Base-by-base conservation (phyloP, 2,329 filamentous ascomycete species). In the Colletotrichum acutatum region DNA sequence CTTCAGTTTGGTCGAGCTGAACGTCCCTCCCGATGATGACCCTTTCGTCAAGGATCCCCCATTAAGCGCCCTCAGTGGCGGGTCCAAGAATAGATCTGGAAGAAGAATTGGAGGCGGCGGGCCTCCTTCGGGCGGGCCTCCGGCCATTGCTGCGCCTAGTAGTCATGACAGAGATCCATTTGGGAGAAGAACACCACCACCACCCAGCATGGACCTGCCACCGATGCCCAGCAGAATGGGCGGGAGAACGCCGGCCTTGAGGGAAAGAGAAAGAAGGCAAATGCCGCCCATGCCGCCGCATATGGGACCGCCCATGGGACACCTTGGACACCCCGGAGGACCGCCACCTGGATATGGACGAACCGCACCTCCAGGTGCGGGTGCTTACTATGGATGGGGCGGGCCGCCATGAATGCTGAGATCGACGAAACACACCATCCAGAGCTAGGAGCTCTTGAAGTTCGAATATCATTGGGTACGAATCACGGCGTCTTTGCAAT, bases 1-100 rank as follows among this genome's bases (percentile, higher is more conserved):
- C 79, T 95, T 92, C 82, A 87, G 90, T 72, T 84, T 95, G 49
- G 91, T 95, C 46, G 89, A 91, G 67, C 80, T 95, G 71, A 88
- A 86, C 26, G 82, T 94, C 5, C 93, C 93, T 0, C 83, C 83
- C 53, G 91, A 94, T 70, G 85, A 90, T 66, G 90, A 92, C 53
- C 82, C 86, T 2, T 83, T 84, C 19, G 89, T 92, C 46, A 89
- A 88, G 76, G 87, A 91, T 70, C 90, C 90, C 37, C 90, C 90
- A 4, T 80, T 92, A 74, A 89, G 87, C 76, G 87, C 87, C 68
- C 82, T 89, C 70, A 84, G 80, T 72, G 85, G 85, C 70, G 42
- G 42, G 42, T 82, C 84, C 37, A 84, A 87, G 64, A 89, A 89
- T 78, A 80, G 26, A 32, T 16, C 81, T 46, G 80, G 79, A 60